phyloP scores from a whole-genome alignment of 1,284 basidiomycete genomes.

The Fomes fomentarius region DNA sequence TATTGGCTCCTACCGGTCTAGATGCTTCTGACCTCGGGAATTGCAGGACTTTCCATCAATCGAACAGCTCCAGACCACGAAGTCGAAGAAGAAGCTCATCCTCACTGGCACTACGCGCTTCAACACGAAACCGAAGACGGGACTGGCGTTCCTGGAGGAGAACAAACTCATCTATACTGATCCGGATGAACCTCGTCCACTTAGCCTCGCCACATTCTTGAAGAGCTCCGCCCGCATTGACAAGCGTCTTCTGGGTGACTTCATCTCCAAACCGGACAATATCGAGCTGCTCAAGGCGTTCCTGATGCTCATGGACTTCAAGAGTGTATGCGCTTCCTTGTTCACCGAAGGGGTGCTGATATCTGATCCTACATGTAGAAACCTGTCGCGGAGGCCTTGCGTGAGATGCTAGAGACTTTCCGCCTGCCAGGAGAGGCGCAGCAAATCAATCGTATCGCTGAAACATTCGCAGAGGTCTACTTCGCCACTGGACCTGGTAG shows the following conservation, averaged over 20 bases:
- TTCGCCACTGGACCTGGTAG: conserved; percentile 83
- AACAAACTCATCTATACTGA: conserved; percentile 82
- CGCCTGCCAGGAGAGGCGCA: conserved; percentile 95
- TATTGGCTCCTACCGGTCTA: not conserved
- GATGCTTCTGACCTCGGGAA: not conserved
- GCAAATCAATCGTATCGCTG: conserved; percentile 93
- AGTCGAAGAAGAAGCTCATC: conserved; percentile 87
- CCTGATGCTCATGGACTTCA: conserved; percentile 90
- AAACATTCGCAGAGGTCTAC: conserved; percentile 92
- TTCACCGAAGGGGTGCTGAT: conserved; percentile 2
- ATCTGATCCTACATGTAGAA: conserved; percentile 57
- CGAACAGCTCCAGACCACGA: conserved; percentile 69
- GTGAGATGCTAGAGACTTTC: conserved; percentile 93
- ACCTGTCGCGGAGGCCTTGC: conserved; percentile 93
- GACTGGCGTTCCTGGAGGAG: conserved; percentile 89
- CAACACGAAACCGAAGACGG: conserved; percentile 95
- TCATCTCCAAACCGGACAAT: conserved; percentile 89
- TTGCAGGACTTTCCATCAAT: conserved; percentile 54
- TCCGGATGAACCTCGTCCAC: conserved; percentile 54
- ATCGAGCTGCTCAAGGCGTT: conserved; percentile 86
- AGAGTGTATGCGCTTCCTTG: conserved; percentile 55
- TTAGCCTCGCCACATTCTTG: conserved; percentile 82
- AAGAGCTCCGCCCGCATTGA: conserved; percentile 88
- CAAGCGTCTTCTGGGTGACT: conserved; percentile 95
- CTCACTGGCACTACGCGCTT: conserved; percentile 87